Evolutionary conservation across 2,329 filamentous ascomycete species (phyloP).

Genomic region (Aquanectria penicillioides): DNA sequence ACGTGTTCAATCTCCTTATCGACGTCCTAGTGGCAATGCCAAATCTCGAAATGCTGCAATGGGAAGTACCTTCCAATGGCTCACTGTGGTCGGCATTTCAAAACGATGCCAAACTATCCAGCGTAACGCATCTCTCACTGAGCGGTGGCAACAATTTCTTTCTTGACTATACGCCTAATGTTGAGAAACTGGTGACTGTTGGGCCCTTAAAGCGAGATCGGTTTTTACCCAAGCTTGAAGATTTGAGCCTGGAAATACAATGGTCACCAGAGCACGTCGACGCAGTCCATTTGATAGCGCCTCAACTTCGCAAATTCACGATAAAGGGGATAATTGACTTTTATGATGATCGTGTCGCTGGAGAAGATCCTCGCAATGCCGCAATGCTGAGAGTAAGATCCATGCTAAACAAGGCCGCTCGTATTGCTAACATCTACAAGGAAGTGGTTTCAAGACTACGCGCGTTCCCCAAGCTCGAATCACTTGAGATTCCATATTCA

Average conservation of each 20-base stretch:
- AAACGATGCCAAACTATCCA: neutral
- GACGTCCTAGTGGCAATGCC: neutral
- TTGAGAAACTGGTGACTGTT: neutral
- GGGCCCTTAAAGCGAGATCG: neutral
- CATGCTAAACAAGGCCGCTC: too few relatives aligned
- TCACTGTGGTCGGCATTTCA: neutral
- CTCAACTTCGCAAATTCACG: neutral
- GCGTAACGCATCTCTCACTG: neutral
- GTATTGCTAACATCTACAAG: neutral
- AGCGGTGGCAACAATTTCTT: neutral
- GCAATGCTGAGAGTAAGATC: neutral
- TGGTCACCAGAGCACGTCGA: neutral
- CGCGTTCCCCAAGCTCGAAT: neutral
- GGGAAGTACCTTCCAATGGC: neutral
- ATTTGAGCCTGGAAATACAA: neutral
- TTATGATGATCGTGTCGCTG: neutral
- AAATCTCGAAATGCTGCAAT: neutral
- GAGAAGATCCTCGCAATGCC: neutral
- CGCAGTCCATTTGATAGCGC: neutral
- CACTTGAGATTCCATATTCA: neutral
- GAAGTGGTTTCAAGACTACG: neutral
- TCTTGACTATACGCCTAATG: neutral
- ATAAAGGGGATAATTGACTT: neutral
- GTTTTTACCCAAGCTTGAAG: neutral
- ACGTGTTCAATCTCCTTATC: neutral